phyloP scores from a whole-genome alignment of 306 rosid genomes.

The Dryas alaskensis region DNA sequence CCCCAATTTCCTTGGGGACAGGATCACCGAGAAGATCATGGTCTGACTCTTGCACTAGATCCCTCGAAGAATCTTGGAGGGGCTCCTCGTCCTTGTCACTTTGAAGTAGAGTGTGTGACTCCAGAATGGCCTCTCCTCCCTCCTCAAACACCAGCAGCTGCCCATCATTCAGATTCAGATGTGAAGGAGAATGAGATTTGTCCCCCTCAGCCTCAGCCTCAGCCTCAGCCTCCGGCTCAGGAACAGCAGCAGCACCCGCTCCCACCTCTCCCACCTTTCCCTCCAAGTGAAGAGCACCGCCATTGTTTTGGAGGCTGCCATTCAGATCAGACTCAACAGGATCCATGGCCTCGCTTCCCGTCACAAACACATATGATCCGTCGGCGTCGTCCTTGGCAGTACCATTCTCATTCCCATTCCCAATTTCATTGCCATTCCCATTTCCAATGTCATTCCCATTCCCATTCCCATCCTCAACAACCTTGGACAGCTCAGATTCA shows the following conservation, averaged over 20 bases:
- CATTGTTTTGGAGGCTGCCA: background rate
- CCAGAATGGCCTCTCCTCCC: slow-evolving; percentile 3
- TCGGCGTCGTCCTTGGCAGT: slow-evolving; percentile 35
- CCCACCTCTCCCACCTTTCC: background rate
- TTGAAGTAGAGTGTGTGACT: background rate
- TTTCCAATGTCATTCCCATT: background rate
- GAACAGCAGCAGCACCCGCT: background rate
- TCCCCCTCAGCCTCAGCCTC: background rate
- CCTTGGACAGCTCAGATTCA: slow-evolving; percentile 35
- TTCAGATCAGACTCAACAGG: slow-evolving; percentile 42
- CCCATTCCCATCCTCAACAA: slow-evolving; percentile 1
- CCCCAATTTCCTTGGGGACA: slow-evolving; percentile 6
- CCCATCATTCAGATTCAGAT: background rate
- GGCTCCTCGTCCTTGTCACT: background rate
- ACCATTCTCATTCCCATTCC: slow-evolving; percentile 20
- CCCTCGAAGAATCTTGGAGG: slow-evolving; percentile 2
- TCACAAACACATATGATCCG: slow-evolving; percentile 38
- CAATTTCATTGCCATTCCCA: slow-evolving; percentile 12
- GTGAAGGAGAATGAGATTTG: background rate
- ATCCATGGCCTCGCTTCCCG: slow-evolving; percentile 27
- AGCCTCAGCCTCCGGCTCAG: background rate
- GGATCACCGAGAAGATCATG: background rate
- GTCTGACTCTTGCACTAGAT: background rate
- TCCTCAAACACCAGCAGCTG: slow-evolving; percentile 14
- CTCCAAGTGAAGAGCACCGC: background rate